These are phyloP conservation scores for Ambrosia artemisiifolia DNA, from an alignment of 129 eudicot species.

Conservation along the genomic window DNA sequence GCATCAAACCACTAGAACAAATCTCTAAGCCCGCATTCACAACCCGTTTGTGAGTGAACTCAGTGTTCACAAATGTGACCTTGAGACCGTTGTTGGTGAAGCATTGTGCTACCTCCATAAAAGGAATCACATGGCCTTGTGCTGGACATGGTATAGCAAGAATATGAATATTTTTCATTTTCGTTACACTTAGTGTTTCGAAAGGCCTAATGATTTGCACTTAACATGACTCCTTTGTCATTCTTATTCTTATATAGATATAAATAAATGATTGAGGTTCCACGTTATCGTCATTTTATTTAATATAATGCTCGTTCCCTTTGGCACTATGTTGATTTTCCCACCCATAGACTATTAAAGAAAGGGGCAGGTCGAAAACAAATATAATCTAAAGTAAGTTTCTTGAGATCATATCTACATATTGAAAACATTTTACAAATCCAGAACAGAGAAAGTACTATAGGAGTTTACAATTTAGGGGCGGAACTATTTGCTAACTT, in stretches of 20 bases:
- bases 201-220: neutral
- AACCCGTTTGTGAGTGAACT: constrained; percentile 30
- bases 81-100: neutral
- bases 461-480: too few species aligned
- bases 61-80: constrained; percentile 7
- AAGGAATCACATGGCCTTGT: constrained; percentile 2
- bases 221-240: neutral
- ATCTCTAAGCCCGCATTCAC: constrained; percentile 11
- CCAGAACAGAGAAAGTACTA: too few species aligned
- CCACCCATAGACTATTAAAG: too few species aligned
- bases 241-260: neutral
- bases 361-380: too few species aligned
- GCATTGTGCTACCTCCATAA: neutral
- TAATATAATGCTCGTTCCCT: too few species aligned
- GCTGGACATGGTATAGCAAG: constrained; percentile 7
- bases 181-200: neutral
- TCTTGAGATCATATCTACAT: too few species aligned
- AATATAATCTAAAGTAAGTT: too few species aligned
- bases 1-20: neutral
- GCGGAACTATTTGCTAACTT: too few species aligned
- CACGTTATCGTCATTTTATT: too few species aligned
- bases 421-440: too few species aligned
- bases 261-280: neutral
- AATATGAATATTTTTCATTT: constrained; percentile 19
- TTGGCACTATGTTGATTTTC: too few species aligned